Percentiles rank a stretch among this genome's conserved stretches.
Evolutionary conservation across 2,329 filamentous ascomycete species (phyloP).

Genomic region (Mycosphaerelloides madeirae): DNA sequence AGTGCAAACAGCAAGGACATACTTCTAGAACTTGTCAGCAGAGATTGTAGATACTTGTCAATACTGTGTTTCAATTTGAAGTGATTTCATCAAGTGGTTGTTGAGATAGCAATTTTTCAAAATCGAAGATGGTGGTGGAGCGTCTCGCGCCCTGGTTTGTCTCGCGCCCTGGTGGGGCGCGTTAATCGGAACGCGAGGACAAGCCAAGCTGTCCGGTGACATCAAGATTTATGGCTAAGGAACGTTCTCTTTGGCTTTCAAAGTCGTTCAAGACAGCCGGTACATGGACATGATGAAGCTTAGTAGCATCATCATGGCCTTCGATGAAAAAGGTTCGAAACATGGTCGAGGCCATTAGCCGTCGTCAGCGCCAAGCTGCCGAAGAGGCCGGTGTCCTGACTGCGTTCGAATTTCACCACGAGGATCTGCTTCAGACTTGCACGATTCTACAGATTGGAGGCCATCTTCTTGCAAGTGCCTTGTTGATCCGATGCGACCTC

Average conservation of each 20-base stretch:
- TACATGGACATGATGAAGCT: slow-evolving; percentile 11
- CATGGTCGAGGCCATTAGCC: slow-evolving; percentile 39
- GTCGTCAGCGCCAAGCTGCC: slow-evolving; percentile 26
- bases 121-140: no score
- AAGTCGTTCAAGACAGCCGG: slow-evolving; percentile 1
- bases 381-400: background rate
- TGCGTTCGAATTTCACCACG: slow-evolving; percentile 6
- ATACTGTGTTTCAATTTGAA: no score
- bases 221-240: background rate
- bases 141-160: no score
- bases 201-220: background rate
- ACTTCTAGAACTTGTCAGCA: no score
- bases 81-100: no score
- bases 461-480: slow-evolving; percentile 39
- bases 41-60: no score
- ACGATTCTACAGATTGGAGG: slow-evolving; percentile 29
- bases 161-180: no score
- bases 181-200: slow-evolving; percentile 2
- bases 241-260: background rate
- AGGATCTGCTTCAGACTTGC: no score
- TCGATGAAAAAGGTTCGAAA: slow-evolving; percentile 38
- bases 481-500: slow-evolving; percentile 49
- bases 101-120: no score
- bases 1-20: no score
- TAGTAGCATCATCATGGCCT: slow-evolving; percentile 19